A percentile compares a stretch with the other conserved stretches of the same genome.
These are phyloP conservation scores for Calcarisporium arbuscula DNA, from an alignment of 2,329 filamentous ascomycete genomes.

Conservation along the genomic window DNA sequence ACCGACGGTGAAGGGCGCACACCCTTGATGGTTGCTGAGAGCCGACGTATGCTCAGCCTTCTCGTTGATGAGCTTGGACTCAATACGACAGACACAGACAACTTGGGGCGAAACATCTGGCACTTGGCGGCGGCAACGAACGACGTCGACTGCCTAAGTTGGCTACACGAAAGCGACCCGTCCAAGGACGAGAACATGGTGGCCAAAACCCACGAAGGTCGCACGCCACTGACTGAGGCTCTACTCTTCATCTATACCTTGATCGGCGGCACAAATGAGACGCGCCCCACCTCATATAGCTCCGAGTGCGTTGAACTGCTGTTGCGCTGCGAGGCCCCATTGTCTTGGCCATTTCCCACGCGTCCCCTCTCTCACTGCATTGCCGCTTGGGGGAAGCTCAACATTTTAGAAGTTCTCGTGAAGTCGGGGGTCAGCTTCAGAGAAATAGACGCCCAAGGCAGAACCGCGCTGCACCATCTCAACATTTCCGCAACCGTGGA, in stretches of 20 bases:
- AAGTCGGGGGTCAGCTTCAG: conserved; percentile 12
- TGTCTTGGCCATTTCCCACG: no score
- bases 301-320: no score
- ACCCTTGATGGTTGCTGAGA: conserved; percentile 28
- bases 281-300: no score
- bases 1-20: conserved; percentile 24
- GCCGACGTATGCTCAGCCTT: conserved; percentile 15
- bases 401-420: conserved; percentile 15
- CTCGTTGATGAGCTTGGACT: conserved; percentile 20
- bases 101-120: conserved; percentile 29
- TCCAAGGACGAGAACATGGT: conserved; percentile 19
- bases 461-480: conserved; percentile 17
- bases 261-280: no score
- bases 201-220: conserved; percentile 11
- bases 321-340: no score
- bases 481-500: conserved; percentile 17
- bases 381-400: conserved; percentile 17
- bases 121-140: conserved; percentile 28
- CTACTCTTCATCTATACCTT: conserved; percentile 17
- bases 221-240: conserved; percentile 26
- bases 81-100: conserved; percentile 22
- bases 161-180: conserved; percentile 24
- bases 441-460: conserved; percentile 9
- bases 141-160: conserved; percentile 21
- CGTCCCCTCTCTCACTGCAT: not conserved